Conservation (phyloP, 2,329 filamentous ascomycete species). For the Fonsecaea nubica region DNA sequence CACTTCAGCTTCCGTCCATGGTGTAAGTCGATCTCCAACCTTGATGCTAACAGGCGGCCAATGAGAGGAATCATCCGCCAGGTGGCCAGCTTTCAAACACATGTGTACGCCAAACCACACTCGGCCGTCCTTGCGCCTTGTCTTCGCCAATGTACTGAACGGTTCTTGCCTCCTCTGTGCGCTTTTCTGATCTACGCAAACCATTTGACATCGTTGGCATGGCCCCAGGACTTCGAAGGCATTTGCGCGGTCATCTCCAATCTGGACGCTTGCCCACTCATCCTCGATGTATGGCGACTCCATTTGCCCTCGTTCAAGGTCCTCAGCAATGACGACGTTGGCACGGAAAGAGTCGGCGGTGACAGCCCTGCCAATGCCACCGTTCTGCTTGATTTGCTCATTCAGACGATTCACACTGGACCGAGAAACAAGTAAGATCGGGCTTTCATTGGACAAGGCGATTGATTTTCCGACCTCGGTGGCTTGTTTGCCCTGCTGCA, state of each 20-base stretch:
- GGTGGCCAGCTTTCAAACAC: conserved; percentile 41
- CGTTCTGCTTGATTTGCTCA: conserved; percentile 66
- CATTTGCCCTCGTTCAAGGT: conserved; percentile 46
- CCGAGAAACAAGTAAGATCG: conserved; percentile 82
- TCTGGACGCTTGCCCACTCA: conserved; percentile 70
- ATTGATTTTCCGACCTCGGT: conserved; percentile 61
- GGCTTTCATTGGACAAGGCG: conserved; percentile 88
- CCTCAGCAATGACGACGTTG: conserved; percentile 76
- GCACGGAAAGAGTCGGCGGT: conserved; percentile 81
- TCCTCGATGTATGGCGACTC: conserved; percentile 79
- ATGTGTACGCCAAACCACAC: conserved; percentile 88
- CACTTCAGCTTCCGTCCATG: conserved; percentile 12
- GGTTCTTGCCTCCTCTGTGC: conserved; percentile 81
- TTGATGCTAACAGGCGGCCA: conserved; percentile 13
- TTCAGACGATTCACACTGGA: conserved; percentile 83
- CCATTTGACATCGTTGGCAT: conserved; percentile 93
- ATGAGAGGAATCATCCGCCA: not conserved
- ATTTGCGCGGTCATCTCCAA: conserved; percentile 56
- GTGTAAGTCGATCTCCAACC: conserved; percentile 32
- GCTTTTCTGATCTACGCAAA: conserved; percentile 87
- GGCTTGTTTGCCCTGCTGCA: conserved; percentile 61
- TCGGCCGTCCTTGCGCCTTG: conserved; percentile 79
- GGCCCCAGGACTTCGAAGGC: conserved; percentile 71
- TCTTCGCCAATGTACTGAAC: conserved; percentile 86
- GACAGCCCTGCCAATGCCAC: conserved; percentile 59